A percentile compares a stretch with the other conserved stretches of the same genome.
Evolutionary conservation across 2,329 filamentous ascomycete genomes (phyloP).

Genomic region (Claviceps spartinae): DNA sequence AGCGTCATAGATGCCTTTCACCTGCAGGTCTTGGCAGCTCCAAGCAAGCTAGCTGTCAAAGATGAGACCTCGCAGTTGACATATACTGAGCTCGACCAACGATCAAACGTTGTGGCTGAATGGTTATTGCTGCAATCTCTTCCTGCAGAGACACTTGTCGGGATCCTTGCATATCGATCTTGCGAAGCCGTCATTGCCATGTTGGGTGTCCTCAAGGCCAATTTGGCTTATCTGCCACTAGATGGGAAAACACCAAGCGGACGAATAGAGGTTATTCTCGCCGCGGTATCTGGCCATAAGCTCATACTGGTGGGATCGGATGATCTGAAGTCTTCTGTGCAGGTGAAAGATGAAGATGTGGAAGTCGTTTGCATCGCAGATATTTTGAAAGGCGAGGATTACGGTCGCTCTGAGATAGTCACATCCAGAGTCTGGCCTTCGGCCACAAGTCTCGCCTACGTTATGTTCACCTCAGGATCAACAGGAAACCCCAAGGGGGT

Average conservation of each 20-base stretch:
- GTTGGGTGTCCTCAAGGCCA: slow-evolving; percentile 14
- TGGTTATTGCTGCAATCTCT: not conserved
- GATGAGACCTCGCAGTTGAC: not conserved
- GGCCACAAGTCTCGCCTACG: slow-evolving; percentile 1
- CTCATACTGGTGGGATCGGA: slow-evolving; percentile 6
- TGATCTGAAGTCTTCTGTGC: not conserved
- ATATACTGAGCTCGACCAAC: not conserved
- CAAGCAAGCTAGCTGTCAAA: not conserved
- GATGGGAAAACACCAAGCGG: slow-evolving; percentile 10
- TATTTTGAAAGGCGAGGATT: not conserved
- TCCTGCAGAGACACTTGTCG: not conserved
- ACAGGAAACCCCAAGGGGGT: slow-evolving; percentile 1
- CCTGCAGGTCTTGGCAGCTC: not conserved
- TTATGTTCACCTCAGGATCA: slow-evolving; percentile 2
- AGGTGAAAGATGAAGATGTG: not conserved
- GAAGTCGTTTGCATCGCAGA: not conserved
- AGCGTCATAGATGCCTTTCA: slow-evolving; percentile 1
- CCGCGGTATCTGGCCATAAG: slow-evolving; percentile 5
- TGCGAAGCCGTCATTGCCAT: slow-evolving; percentile 6
- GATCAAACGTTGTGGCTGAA: not conserved
- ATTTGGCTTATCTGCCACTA: slow-evolving; percentile 14
- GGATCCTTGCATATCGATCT: not conserved
- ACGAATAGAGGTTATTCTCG: slow-evolving; percentile 11
- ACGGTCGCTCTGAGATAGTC: not conserved
- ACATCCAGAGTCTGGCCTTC: not conserved